Evolutionary conservation across 129 eudicot species (phyloP).

Genomic region (Solidago caesia): DNA sequence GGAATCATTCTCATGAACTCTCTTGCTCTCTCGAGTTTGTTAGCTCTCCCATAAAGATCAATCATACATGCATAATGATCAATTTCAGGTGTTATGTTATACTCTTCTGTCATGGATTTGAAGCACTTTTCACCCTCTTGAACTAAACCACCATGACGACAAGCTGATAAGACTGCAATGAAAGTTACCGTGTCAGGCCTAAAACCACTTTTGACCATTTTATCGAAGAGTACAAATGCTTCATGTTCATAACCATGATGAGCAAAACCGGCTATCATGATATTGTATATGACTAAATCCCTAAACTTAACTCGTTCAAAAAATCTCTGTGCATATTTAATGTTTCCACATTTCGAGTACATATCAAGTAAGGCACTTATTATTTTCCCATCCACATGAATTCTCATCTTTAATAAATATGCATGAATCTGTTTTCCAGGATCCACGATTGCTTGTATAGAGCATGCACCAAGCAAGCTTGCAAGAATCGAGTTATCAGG

Average conservation of each 20-base stretch:
- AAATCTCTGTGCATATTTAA: constrained; percentile 51
- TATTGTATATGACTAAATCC: constrained; percentile 68
- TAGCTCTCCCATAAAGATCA: constrained; percentile 83
- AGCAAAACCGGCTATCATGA: constrained; percentile 88
- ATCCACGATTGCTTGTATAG: constrained; percentile 51
- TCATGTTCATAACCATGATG: constrained; percentile 64
- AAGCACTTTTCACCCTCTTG: constrained; percentile 69
- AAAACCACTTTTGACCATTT: constrained; percentile 24
- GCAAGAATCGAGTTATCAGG: constrained; percentile 53
- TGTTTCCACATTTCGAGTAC: constrained; percentile 86
- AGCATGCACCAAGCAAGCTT: constrained; percentile 64
- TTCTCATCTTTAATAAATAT: constrained; percentile 39
- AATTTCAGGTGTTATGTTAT: constrained; percentile 57
- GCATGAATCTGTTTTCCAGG: constrained; percentile 85
- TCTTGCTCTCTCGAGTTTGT: constrained; percentile 55
- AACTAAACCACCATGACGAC: constrained; percentile 77
- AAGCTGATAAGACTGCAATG: constrained; percentile 75
- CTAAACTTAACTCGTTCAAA: constrained; percentile 35
- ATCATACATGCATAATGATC: constrained; percentile 93
- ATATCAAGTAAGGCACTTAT: constrained; percentile 63
- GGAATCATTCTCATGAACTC: constrained; percentile 60
- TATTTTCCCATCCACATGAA: constrained; percentile 44
- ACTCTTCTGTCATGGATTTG: constrained; percentile 54
- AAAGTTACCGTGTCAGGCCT: constrained; percentile 67
- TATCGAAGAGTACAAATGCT: constrained; percentile 51